Evolutionary conservation across 495 filamentous ascomycete species (phyloP).

Genomic region (Pyronema domesticum): DNA sequence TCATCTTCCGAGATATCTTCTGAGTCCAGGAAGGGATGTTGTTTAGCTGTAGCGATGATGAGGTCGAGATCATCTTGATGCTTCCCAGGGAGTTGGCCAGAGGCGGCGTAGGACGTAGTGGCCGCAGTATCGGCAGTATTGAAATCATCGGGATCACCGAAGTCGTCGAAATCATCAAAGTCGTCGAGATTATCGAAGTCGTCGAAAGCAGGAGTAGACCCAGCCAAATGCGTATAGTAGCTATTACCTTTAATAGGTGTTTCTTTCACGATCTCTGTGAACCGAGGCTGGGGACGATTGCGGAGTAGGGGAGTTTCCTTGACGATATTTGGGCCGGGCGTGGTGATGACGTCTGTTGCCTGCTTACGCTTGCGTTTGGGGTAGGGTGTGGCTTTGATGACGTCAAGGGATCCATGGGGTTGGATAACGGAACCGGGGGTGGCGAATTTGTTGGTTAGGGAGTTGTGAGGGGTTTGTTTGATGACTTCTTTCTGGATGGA

Average conservation of each 20-base stretch:
- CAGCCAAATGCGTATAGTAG: background rate
- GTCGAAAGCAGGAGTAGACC: background rate
- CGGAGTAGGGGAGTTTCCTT: too few relatives aligned
- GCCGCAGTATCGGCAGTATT: background rate
- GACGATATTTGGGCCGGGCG: too few relatives aligned
- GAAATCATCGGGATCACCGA: background rate
- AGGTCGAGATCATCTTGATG: conserved; percentile 35
- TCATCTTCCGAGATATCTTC: conserved; percentile 10
- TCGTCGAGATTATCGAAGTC: background rate
- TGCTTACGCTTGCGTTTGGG: too few relatives aligned
- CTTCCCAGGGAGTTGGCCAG: too few relatives aligned
- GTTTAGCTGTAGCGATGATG: conserved; percentile 39
- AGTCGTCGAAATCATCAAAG: background rate
- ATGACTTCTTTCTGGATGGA: too few relatives aligned
- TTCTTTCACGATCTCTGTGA: background rate
- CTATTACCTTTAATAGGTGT: background rate
- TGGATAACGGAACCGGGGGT: too few relatives aligned
- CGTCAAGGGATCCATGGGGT: too few relatives aligned
- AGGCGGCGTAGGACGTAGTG: background rate
- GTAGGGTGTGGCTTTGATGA: too few relatives aligned
- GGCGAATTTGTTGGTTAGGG: too few relatives aligned
- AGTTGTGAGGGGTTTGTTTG: too few relatives aligned
- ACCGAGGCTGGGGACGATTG: background rate
- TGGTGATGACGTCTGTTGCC: too few relatives aligned
- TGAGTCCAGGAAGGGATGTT: conserved; percentile 37